phyloP scores from a whole-genome alignment of 768 basidiomycete genomes.

The Psilocybe subaeruginosa region DNA sequence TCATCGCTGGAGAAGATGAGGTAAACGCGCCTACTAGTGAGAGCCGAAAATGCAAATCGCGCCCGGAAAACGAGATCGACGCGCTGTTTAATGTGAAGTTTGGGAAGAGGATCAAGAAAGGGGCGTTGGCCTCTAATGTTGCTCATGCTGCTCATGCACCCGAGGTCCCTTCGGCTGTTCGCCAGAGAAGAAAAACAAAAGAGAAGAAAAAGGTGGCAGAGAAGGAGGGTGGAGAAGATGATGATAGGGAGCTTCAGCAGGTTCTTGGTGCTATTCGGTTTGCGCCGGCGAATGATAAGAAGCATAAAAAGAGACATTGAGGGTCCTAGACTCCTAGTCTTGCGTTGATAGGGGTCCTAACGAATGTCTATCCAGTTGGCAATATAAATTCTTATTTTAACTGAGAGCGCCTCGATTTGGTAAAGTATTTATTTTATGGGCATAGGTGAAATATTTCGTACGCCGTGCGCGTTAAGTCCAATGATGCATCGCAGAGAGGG shows the following conservation, averaged over 20 bases:
- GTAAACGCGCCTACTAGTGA: background rate
- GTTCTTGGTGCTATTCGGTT: constrained; percentile 63
- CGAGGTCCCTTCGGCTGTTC: background rate
- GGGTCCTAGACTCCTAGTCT: background rate
- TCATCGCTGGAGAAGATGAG: background rate
- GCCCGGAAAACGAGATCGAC: constrained; percentile 73
- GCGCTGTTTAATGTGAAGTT: constrained; percentile 62
- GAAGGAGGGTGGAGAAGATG: background rate
- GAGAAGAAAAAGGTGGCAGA: background rate
- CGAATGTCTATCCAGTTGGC: too few species aligned
- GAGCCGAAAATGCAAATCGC: constrained; percentile 43
- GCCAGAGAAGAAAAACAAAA: constrained; percentile 15
- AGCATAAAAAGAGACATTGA: background rate
- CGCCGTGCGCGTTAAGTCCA: too few species aligned
- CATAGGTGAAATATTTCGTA: too few species aligned
- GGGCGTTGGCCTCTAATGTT: constrained; percentile 35
- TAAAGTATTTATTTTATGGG: too few species aligned
- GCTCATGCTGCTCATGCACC: background rate
- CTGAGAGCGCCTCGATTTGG: too few species aligned
- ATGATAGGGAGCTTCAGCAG: constrained; percentile 45
- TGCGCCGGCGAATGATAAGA: constrained; percentile 52
- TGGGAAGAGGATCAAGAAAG: constrained; percentile 63
- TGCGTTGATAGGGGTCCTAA: too few species aligned
- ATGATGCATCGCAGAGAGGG: too few species aligned
- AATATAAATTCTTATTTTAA: too few species aligned